These are phyloP conservation scores for Rhodotorula sp. DNA, from an alignment of 1,284 basidiomycete species.

Conservation along the genomic window DNA sequence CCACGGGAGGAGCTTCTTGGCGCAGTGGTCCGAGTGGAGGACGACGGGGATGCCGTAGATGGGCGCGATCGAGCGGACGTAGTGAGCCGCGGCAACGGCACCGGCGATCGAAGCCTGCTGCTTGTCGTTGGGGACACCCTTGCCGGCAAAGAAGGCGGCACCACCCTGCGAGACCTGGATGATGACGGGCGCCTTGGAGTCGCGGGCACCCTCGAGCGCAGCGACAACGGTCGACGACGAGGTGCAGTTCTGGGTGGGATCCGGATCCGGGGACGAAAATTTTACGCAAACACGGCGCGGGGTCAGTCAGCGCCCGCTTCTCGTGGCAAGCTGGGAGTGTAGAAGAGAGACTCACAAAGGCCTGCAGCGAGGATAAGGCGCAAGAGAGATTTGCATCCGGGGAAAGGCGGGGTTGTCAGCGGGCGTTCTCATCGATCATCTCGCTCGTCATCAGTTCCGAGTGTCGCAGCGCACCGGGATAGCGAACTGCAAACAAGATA, in stretches of 20 bases:
- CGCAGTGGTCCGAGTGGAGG: conserved; percentile 98
- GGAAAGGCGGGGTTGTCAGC: conserved; percentile 12
- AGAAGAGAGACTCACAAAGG: conserved; percentile 25
- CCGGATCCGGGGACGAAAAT: no score
- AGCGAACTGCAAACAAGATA: conserved; percentile 25
- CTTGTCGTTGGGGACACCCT: conserved; percentile 90
- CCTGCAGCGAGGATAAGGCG: conserved; percentile 10
- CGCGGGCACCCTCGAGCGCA: conserved; percentile 80
- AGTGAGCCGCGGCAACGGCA: conserved; percentile 87
- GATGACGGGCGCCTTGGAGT: conserved; percentile 96
- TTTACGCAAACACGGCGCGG: neutral
- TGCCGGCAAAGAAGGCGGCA: conserved; percentile 93
- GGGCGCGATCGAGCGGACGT: conserved; percentile 84
- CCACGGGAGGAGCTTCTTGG: conserved; percentile 97
- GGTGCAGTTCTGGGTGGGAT: conserved; percentile 42
- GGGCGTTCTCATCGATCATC: conserved; percentile 6
- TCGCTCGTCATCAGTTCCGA: neutral
- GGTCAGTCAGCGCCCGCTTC: neutral
- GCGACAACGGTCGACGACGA: conserved; percentile 85
- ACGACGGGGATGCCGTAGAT: conserved; percentile 92
- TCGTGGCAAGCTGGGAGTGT: neutral
- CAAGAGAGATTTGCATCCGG: neutral
- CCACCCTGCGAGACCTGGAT: conserved; percentile 97
- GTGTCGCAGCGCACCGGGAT: conserved; percentile 28
- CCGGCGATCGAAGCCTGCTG: conserved; percentile 96